A percentile compares a stretch with the other conserved stretches of the same genome.
These are phyloP conservation scores for Wickerhamiella sergipiensis DNA, from an alignment of 805 yeast genomes.

Conservation along the genomic window DNA sequence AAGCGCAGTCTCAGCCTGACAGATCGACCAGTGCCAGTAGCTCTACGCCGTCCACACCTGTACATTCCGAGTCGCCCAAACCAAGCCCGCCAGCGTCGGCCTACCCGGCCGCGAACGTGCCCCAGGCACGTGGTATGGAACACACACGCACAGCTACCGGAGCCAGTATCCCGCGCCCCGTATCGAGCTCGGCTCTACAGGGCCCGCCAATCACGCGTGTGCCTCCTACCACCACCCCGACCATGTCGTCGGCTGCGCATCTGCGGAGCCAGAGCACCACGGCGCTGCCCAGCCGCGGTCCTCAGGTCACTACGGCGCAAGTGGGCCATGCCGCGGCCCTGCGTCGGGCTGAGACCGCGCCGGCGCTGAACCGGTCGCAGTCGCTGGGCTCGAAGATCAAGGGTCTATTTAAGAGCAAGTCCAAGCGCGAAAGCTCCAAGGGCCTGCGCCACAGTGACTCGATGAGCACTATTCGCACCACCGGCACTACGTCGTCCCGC, in stretches of 20 bases:
- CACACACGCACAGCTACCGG: neutral
- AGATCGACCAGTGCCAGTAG: neutral
- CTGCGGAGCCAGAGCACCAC: neutral
- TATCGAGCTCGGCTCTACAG: neutral
- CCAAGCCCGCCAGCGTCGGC: too few relatives aligned
- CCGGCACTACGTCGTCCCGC: neutral
- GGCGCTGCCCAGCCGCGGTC: neutral
- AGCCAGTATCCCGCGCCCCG: neutral
- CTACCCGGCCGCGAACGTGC: too few relatives aligned
- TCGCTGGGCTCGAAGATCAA: slow-evolving; percentile 2
- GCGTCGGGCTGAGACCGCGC: neutral
- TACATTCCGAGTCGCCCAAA: neutral
- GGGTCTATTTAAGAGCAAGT: neutral
- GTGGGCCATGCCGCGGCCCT: neutral
- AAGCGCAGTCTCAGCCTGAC: neutral
- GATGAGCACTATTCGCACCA: neutral
- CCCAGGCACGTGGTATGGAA: too few relatives aligned
- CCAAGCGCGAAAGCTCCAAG: neutral
- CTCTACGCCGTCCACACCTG: neutral
- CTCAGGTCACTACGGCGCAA: neutral
- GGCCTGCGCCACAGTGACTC: neutral
- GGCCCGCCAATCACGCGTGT: neutral
- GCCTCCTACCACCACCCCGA: neutral
- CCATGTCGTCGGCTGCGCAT: neutral
- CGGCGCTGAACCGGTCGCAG: neutral